Percentiles rank a stretch among this genome's conserved stretches.
These are phyloP conservation scores for Solanum chmielewskii DNA, from an alignment of 257 asterid genomes.

Conservation along the genomic window DNA sequence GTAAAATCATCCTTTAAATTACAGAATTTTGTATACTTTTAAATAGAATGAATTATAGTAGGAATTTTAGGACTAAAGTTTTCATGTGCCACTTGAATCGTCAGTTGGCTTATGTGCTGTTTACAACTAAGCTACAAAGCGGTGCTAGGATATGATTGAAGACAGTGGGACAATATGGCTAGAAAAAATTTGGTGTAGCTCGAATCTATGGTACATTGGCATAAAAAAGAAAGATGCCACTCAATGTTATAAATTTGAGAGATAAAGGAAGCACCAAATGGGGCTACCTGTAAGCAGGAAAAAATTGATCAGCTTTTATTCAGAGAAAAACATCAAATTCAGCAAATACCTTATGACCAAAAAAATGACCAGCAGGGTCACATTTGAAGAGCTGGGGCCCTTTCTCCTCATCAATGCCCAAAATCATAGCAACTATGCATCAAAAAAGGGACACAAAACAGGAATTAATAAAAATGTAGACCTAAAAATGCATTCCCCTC, in stretches of 20 bases:
- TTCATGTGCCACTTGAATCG: neutral
- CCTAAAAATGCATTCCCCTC: neutral
- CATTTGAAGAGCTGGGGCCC: conserved; percentile 99
- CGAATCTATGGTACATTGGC: neutral
- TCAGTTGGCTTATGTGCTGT: neutral
- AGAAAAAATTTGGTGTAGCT: neutral
- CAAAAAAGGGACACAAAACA: neutral
- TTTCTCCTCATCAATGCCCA: conserved; percentile 91
- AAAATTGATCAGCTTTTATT: neutral
- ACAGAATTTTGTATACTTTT: neutral
- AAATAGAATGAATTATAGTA: neutral
- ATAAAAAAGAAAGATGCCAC: neutral
- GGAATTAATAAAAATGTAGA: neutral
- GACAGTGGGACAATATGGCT: neutral
- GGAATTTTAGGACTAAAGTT: neutral
- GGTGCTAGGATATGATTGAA: neutral
- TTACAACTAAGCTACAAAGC: neutral
- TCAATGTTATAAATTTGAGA: neutral
- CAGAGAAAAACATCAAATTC: neutral
- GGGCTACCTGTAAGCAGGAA: neutral
- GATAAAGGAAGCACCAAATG: neutral
- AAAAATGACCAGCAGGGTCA: conserved; percentile 99
- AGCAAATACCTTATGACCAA: conserved; percentile 80
- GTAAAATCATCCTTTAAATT: neutral
- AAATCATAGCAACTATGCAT: conserved; percentile 73